Percentiles rank a stretch among this genome's conserved stretches.
Conservation (phyloP, 768 basidiomycete species). For the Lentinula lateritia region DNA sequence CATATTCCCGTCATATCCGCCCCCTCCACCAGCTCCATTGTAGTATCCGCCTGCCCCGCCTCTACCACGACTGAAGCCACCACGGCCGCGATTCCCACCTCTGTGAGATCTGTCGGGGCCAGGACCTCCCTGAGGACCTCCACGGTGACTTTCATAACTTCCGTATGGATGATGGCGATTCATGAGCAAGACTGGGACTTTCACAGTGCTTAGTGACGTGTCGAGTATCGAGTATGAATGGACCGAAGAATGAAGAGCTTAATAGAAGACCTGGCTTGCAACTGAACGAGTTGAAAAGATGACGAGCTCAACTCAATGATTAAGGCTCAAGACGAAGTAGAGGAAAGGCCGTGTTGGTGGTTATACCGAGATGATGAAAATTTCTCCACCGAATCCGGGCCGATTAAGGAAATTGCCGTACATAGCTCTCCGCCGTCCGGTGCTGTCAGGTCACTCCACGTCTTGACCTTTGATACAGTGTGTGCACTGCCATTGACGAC, state of each 20-base stretch:
- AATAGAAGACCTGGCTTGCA: conserved; percentile 10
- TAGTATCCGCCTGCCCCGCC: conserved; percentile 51
- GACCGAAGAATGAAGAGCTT: conserved; percentile 19
- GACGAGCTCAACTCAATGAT: conserved; percentile 19
- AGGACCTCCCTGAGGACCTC: conserved; percentile 59
- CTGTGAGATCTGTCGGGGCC: conserved; percentile 74
- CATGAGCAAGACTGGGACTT: conserved; percentile 31
- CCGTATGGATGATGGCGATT: conserved; percentile 90
- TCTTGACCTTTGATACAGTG: neutral
- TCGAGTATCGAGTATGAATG: conserved; percentile 2
- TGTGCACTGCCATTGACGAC: conserved; percentile 17
- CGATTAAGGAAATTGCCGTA: neutral
- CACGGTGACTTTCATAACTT: conserved; percentile 46
- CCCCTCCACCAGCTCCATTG: conserved; percentile 37
- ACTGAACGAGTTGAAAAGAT: conserved; percentile 3
- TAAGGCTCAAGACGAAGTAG: conserved; percentile 7
- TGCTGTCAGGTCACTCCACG: neutral
- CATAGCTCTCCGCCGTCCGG: neutral
- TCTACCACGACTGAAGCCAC: conserved; percentile 25
- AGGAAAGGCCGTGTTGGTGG: conserved; percentile 10
- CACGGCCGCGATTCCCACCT: conserved; percentile 43
- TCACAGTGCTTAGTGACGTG: conserved; percentile 13
- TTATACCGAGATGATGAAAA: conserved; percentile 6
- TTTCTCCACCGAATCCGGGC: neutral
- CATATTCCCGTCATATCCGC: conserved; percentile 51